Base-by-base conservation (phyloP, 129 eudicot genomes). In the Arctium lappa region DNA sequence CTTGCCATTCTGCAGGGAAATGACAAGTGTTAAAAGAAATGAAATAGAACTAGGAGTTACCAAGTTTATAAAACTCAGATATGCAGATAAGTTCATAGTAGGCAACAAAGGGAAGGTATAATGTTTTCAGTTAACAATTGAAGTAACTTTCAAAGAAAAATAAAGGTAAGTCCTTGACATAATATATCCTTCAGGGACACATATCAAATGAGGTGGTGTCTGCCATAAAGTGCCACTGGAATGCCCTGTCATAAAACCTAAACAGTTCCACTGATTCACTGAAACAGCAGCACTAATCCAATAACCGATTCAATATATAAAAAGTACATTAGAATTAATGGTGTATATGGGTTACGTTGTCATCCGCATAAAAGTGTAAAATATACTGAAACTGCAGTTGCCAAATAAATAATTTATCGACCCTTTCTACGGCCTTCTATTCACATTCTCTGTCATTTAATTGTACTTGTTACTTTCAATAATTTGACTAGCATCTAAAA, bases 1-100 rank as follows among this genome's bases (percentile, higher is more conserved):
- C 88, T 91, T 95, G 76, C 92, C 97, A 85, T 88, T 92, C 98
- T 95, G 91, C 85, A 83, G 79, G 10, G 36, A 79, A 18, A 65
- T 56, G 22, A 78, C 2, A 31, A 44, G 62, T 46, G 76, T 73
- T 62, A 40, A n/a, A 79, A 22, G 74, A 15, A 53, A 11, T 60
- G 66, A 56, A 56, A 60, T 60, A 60, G 5, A 60, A 18, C 8
- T 1, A 15, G 65, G 65, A n/a, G 68, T 16, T 60, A 60, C 29
- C 68, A 60, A n/a, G 27, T 60, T 60, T 5, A 3, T 1, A 60
- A 4, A 60, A 9, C 29, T 16, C 29, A 60, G 5, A 60, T 60
- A 60, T 3, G 68, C 68, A 60, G 29, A 46, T 10, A 34, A 22
- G 34, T 44, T 75, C 38, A 75, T 10, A 74, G 16, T 32, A 30